Evolutionary conservation across 2,329 filamentous ascomycete species (phyloP).

Genomic region (Dryadomyces quercus-mongolicae): DNA sequence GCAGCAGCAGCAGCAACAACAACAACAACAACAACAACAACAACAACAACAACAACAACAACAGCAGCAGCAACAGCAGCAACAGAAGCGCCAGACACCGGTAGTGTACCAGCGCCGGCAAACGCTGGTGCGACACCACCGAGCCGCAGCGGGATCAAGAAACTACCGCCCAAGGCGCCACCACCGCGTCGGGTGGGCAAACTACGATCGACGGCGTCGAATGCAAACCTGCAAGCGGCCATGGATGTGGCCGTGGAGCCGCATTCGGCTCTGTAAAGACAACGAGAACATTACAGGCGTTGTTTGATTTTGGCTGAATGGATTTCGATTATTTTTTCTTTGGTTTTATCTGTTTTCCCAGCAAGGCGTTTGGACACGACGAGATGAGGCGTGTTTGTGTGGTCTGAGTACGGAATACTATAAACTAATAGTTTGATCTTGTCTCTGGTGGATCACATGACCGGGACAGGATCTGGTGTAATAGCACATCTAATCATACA

Average conservation of each 20-base stretch:
- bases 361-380: background rate
- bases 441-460: too few species aligned
- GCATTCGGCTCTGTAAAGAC: background rate
- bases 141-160: conserved; percentile 7
- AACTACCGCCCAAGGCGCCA: conserved; percentile 14
- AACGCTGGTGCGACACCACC: background rate
- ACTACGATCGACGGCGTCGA: conserved; percentile 10
- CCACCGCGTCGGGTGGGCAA: conserved; percentile 12
- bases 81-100: too few species aligned
- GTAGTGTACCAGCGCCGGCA: too few species aligned
- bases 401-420: background rate
- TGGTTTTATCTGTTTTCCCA: background rate
- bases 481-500: too few species aligned
- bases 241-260: background rate
- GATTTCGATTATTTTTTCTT: too few species aligned
- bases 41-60: background rate
- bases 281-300: background rate
- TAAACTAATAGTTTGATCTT: too few species aligned
- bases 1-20: background rate
- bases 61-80: too few species aligned
- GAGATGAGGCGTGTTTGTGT: background rate
- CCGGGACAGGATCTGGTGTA: too few species aligned
- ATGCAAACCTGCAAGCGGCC: conserved; percentile 8
- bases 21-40: background rate
- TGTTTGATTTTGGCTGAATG: background rate